Percentiles rank a stretch among this genome's conserved stretches.
Conservation (phyloP, 2,329 filamentous ascomycete genomes). For the Colletotrichum coccodes region DNA sequence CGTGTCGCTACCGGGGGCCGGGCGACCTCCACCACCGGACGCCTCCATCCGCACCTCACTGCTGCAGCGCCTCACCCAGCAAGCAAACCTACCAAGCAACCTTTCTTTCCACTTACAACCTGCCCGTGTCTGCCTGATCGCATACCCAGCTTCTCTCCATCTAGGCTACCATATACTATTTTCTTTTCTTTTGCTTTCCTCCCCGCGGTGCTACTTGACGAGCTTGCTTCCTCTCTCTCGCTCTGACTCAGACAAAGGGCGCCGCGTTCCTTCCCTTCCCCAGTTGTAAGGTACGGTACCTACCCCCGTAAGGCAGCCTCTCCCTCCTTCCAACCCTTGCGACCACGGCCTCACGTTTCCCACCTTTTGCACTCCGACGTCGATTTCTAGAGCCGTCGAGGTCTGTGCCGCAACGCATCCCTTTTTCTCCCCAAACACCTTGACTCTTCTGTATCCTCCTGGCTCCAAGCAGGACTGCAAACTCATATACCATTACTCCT, state of each 20-base stretch:
- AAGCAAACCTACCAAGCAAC: background rate
- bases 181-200: slow-evolving; percentile 12
- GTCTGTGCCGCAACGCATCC: slow-evolving; percentile 3
- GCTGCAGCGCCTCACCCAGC: slow-evolving; percentile 3
- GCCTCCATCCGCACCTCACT: slow-evolving; percentile 21
- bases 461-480: background rate
- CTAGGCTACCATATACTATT: slow-evolving; percentile 17
- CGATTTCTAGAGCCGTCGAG: slow-evolving; percentile 12
- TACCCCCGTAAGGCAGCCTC: slow-evolving; percentile 17
- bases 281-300: background rate
- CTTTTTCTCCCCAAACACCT: background rate
- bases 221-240: background rate
- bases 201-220: slow-evolving; percentile 1
- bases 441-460: background rate
- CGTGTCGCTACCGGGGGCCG: background rate
- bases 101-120: slow-evolving; percentile 7
- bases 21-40: slow-evolving; percentile 25
- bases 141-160: slow-evolving; percentile 6
- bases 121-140: slow-evolving; percentile 20
- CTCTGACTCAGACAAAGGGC: slow-evolving; percentile 31
- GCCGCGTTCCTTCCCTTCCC: slow-evolving; percentile 15
- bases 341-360: slow-evolving; percentile 10
- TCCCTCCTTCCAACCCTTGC: slow-evolving; percentile 28
- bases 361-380: background rate
- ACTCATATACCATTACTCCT: background rate